Evolutionary conservation across 495 filamentous ascomycete species (phyloP), one percentile per base, ranked within the genome.

Genomic region (Penicillium silybi): DNA sequence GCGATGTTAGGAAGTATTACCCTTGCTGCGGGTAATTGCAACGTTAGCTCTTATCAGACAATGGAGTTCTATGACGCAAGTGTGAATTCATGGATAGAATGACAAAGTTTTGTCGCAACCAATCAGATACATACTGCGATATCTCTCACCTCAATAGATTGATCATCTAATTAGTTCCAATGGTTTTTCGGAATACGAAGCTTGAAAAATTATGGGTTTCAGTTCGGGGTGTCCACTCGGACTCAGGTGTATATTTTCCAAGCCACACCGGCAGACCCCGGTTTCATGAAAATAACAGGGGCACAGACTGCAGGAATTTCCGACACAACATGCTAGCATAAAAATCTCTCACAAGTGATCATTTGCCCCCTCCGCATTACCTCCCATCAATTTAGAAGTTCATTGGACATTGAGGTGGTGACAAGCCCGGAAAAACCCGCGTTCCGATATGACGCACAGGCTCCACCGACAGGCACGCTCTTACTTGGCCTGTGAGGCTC

Each of bases 391-490:
- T 9, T 37, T 16, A 37, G 34, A 32, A 15, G 26, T 13, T 2
- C 11, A 10, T 32, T 32, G 29, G 2, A 32, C 11, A 25, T 0
- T 25, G 6, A 2, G 17, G 10, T 26, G 41, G 25, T 39, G 37
- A 39, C 37, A 39, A 18, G 11, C 3, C 6, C 37, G 37, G 37
- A 39, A 7, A 39, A 39, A 17, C 37, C 16, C 0, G 9, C 18
- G 13, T 39, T 44, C 58, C 47, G 50, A 41, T 41, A 62, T 62
- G 59, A 62, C 59, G 59, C 59, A 62, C 44, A 11, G 39, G 42
- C 46, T 44, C 51, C 42, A 44, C 53, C 34, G 39, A 50, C 51
- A 58, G 44, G 35, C 41, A 51, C 29, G 37, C 37, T 44, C 44
- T 52, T 29, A 20, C 47, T 40, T 37, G 20, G 6, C n/a, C 18